These are phyloP conservation scores for Lentinula guzmanii DNA, from an alignment of 768 basidiomycete genomes.

Conservation along the genomic window DNA sequence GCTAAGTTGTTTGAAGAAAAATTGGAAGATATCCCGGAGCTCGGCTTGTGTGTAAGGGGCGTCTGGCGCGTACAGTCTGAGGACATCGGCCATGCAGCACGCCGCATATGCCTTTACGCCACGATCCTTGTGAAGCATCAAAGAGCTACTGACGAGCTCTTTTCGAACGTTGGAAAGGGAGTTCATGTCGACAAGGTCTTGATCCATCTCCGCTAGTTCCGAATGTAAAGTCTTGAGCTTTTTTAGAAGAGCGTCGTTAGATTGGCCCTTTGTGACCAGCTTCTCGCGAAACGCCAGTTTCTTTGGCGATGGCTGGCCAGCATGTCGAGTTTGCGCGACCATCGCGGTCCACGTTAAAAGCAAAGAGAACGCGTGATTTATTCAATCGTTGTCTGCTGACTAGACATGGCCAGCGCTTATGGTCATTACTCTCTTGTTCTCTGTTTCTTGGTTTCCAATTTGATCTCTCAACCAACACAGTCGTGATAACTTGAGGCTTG, in stretches of 20 bases:
- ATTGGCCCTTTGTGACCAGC: slow-evolving; percentile 67
- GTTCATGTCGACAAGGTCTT: slow-evolving; percentile 72
- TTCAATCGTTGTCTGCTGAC: slow-evolving; percentile 28
- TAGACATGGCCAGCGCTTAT: background rate
- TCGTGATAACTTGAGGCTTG: too few relatives aligned
- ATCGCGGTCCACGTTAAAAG: slow-evolving; percentile 29
- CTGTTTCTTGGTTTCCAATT: too few relatives aligned
- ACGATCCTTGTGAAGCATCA: slow-evolving; percentile 91
- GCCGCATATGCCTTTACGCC: slow-evolving; percentile 95
- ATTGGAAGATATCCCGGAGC: slow-evolving; percentile 93
- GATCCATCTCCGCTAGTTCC: slow-evolving; percentile 79
- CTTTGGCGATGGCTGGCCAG: slow-evolving; percentile 43
- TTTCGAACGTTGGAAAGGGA: slow-evolving; percentile 68
- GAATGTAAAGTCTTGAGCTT: slow-evolving; percentile 76
- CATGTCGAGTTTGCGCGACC: slow-evolving; percentile 72
- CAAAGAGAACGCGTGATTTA: slow-evolving; percentile 37
- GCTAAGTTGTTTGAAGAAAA: slow-evolving; percentile 86
- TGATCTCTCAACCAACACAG: too few relatives aligned
- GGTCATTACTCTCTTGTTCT: too few relatives aligned
- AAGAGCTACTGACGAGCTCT: slow-evolving; percentile 72
- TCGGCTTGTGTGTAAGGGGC: slow-evolving; percentile 90
- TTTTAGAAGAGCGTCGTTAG: slow-evolving; percentile 80
- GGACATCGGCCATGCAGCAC: slow-evolving; percentile 91
- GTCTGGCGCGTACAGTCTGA: slow-evolving; percentile 92
- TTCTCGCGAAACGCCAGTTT: slow-evolving; percentile 79